Percentiles rank a stretch among this genome's conserved stretches.
Evolutionary conservation across 2,329 filamentous ascomycete species (phyloP).

Genomic region (Cytospora leucostoma): DNA sequence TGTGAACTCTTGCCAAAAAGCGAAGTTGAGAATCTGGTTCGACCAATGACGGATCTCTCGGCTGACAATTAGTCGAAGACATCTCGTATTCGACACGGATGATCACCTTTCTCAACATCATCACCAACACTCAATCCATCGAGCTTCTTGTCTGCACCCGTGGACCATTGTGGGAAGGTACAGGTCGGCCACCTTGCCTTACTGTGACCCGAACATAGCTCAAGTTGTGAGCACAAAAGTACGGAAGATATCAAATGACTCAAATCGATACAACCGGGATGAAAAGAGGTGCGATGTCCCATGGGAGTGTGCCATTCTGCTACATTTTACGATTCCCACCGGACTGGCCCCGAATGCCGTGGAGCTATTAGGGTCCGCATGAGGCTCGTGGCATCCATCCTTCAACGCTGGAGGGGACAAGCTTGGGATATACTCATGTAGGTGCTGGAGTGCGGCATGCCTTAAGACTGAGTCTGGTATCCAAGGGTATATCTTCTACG

Average conservation of each 20-base stretch:
- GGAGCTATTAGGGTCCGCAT: neutral
- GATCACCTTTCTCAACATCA: conserved; percentile 25
- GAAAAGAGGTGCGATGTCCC: neutral
- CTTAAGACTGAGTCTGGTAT: neutral
- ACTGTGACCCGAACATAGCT: neutral
- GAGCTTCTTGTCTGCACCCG: neutral
- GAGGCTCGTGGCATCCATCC: neutral
- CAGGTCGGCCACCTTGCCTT: neutral
- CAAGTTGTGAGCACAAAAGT: neutral
- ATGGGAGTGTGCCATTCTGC: neutral
- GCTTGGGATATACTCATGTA: neutral
- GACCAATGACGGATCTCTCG: conserved; percentile 21
- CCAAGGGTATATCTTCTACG: neutral
- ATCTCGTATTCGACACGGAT: conserved; percentile 24
- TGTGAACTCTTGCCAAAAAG: conserved; percentile 10
- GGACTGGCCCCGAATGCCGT: conserved; percentile 6
- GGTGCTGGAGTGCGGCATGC: neutral
- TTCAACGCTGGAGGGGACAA: neutral
- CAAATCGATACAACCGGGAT: neutral
- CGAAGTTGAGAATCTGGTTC: conserved; percentile 13
- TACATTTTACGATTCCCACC: conserved; percentile 1
- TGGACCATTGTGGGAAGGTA: conserved; percentile 10
- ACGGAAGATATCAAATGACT: neutral
- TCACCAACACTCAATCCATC: conserved; percentile 4
- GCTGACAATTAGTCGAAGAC: conserved; percentile 21